Percentiles rank a stretch among this genome's conserved stretches.
phyloP scores from a whole-genome alignment of 2,329 filamentous ascomycete species.

The Xylaria sp. region DNA sequence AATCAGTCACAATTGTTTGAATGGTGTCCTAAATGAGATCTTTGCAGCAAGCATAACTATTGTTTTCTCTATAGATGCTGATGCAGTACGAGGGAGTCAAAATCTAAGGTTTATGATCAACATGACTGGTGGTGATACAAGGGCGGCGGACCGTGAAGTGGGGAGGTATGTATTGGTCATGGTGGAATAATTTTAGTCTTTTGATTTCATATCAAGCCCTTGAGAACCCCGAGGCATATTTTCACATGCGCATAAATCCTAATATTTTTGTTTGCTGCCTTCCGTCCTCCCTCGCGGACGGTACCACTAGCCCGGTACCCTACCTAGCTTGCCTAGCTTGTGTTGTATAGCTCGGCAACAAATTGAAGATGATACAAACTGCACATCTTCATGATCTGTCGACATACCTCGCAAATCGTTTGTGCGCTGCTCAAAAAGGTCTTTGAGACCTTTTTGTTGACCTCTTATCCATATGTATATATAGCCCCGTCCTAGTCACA shows the following conservation, averaged over 20 bases:
- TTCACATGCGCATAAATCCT: not conserved
- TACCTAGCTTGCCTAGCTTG: accelerated
- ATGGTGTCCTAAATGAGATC: not conserved
- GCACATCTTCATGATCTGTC: not conserved
- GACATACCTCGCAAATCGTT: not conserved
- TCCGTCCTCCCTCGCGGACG: not conserved
- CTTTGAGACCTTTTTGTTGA: not conserved
- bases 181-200: not conserved
- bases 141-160: not conserved
- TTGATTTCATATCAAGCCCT: not conserved
- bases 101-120: not conserved
- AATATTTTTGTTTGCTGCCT: not conserved
- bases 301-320: not conserved
- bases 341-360: not conserved
- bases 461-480: not conserved
- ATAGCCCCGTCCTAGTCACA: not conserved
- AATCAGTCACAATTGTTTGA: not conserved
- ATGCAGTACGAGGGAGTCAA: not conserved
- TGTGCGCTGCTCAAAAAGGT: too few relatives aligned
- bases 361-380: not conserved
- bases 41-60: not conserved
- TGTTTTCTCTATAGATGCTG: not conserved
- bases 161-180: not conserved
- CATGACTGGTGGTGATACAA: not conserved
- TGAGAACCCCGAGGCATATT: not conserved